Evolutionary conservation across 148 eudicot species (phyloP).

Genomic region (Bassia scoparia): DNA sequence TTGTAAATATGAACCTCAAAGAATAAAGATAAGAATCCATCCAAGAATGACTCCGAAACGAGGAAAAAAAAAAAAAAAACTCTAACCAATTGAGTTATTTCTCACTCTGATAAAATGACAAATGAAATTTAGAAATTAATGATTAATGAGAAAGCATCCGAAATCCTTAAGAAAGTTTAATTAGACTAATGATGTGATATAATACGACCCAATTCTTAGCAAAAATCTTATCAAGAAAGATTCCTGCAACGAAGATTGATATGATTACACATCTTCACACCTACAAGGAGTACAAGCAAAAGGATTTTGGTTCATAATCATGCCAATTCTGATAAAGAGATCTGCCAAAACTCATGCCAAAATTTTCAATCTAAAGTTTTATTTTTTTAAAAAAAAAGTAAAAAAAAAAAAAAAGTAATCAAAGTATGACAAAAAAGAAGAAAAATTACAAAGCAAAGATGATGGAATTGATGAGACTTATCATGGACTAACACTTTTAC

Average conservation of each 20-base stretch:
- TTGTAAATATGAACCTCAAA: too few relatives aligned
- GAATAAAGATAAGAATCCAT: too few relatives aligned
- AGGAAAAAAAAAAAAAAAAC: too few relatives aligned
- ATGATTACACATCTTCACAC: conserved; percentile 23
- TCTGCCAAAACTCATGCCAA: conserved; percentile 1
- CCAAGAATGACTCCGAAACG: too few relatives aligned
- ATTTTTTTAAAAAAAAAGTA: neutral
- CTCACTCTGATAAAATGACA: too few relatives aligned
- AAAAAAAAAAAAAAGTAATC: neutral
- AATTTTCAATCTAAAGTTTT: neutral
- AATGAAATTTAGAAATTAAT: too few relatives aligned
- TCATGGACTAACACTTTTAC: neutral
- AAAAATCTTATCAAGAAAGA: conserved; percentile 22
- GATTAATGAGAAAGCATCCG: neutral
- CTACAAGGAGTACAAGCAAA: conserved; percentile 23
- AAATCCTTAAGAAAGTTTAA: neutral
- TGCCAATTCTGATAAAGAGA: conserved; percentile 22
- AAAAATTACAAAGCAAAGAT: neutral
- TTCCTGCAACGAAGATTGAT: neutral
- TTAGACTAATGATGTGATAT: conserved; percentile 6
- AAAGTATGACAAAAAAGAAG: too few relatives aligned
- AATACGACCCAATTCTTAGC: neutral
- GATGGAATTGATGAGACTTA: too few relatives aligned
- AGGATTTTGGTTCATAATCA: conserved; percentile 19
- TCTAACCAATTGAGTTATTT: too few relatives aligned